Evolutionary conservation across 2,329 filamentous ascomycete species (phyloP).

Genomic region (Hypoxylon sp.): DNA sequence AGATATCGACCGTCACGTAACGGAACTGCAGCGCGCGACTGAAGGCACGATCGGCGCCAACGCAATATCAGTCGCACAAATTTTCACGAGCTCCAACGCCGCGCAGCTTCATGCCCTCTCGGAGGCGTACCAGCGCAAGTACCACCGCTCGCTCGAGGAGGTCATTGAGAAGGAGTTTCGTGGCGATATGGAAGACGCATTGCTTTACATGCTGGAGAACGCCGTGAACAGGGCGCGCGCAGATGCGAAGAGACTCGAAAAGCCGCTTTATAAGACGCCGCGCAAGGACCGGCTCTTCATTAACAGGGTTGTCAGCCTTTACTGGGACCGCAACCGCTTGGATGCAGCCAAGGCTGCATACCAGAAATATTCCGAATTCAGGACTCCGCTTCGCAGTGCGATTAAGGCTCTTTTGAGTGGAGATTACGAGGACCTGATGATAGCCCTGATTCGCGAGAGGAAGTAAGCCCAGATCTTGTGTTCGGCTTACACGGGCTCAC

Average conservation of each 20-base stretch:
- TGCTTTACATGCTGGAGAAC: slow-evolving; percentile 52
- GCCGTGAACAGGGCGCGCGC: slow-evolving; percentile 46
- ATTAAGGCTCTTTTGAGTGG: slow-evolving; percentile 52
- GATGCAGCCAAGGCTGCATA: slow-evolving; percentile 50
- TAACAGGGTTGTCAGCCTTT: slow-evolving; percentile 53
- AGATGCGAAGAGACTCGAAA: slow-evolving; percentile 50
- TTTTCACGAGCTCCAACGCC: slow-evolving; percentile 54
- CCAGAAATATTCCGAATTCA: slow-evolving; percentile 33
- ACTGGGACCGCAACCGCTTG: slow-evolving; percentile 54
- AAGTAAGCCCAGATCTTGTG: slow-evolving; percentile 8
- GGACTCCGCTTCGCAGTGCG: slow-evolving; percentile 43
- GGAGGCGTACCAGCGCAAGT: slow-evolving; percentile 54
- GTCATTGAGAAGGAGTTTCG: slow-evolving; percentile 57
- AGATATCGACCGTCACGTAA: slow-evolving; percentile 56
- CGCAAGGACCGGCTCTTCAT: slow-evolving; percentile 55
- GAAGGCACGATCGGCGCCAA: slow-evolving; percentile 54
- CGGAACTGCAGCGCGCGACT: slow-evolving; percentile 54
- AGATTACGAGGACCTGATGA: slow-evolving; percentile 52
- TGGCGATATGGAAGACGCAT: slow-evolving; percentile 55
- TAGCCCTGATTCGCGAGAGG: slow-evolving; percentile 53
- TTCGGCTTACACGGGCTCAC: neutral
- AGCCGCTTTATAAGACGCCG: slow-evolving; percentile 49
- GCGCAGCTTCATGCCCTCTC: slow-evolving; percentile 53
- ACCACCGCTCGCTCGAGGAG: slow-evolving; percentile 54
- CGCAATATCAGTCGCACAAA: slow-evolving; percentile 53